phyloP scores from a whole-genome alignment of 2,329 filamentous ascomycete genomes.

The Pseudocercospora ulei region DNA sequence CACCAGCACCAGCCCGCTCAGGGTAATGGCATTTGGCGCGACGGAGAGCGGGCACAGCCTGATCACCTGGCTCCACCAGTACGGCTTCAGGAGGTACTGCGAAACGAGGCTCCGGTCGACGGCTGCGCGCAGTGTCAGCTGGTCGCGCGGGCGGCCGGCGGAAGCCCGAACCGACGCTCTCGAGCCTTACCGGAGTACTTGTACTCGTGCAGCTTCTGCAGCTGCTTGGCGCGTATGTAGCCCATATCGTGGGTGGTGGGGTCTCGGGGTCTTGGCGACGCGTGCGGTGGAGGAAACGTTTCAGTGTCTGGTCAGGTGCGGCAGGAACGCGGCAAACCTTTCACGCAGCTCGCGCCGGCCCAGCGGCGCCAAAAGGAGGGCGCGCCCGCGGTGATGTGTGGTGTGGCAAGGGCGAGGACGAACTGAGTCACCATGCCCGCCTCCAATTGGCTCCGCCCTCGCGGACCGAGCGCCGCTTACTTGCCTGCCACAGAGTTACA shows the following conservation, averaged over 20 bases:
- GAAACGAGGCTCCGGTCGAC: slow-evolving; percentile 86
- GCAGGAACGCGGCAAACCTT: no score
- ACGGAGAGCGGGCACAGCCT: slow-evolving; percentile 90
- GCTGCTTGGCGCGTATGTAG: slow-evolving; percentile 85
- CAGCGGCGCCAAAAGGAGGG: no score
- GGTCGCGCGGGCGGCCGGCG: neutral
- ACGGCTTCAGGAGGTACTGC: slow-evolving; percentile 91
- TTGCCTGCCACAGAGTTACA: no score
- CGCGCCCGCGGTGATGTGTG: no score
- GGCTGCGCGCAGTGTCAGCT: slow-evolving; percentile 33
- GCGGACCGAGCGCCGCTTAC: no score
- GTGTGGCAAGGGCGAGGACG: no score
- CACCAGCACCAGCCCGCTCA: slow-evolving; percentile 83
- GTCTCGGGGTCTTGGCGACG: neutral
- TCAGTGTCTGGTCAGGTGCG: neutral
- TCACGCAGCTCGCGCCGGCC: no score
- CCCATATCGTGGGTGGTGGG: slow-evolving; percentile 52
- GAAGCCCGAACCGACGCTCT: neutral
- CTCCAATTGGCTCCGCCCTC: no score
- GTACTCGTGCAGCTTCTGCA: slow-evolving; percentile 83
- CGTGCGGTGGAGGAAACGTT: neutral
- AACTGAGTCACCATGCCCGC: no score
- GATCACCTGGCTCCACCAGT: slow-evolving; percentile 92
- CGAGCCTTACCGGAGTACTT: slow-evolving; percentile 55
- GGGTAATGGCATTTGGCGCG: slow-evolving; percentile 70